Conservation (phyloP, 2,329 filamentous ascomycete genomes). For the Colletotrichum musicola region DNA sequence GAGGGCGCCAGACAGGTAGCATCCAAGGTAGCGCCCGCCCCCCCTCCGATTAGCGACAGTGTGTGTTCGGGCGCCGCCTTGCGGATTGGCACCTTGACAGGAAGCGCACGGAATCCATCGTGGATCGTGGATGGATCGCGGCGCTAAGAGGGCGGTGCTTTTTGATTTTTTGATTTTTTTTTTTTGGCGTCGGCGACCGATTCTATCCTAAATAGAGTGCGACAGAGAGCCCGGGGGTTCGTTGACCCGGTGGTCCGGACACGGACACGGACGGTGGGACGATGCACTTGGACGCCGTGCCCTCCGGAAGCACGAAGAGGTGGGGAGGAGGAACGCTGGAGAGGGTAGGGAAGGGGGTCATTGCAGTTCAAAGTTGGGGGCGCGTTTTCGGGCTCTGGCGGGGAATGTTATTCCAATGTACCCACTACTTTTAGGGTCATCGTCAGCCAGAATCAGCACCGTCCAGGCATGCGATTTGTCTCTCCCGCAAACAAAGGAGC, state of each 20-base stretch:
- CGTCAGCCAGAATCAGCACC: neutral
- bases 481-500: slow-evolving; percentile 20
- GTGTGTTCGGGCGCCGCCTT: slow-evolving; percentile 24
- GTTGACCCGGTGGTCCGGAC: neutral
- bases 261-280: slow-evolving; percentile 30
- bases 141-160: slow-evolving; percentile 13
- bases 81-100: slow-evolving; percentile 32
- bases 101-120: neutral
- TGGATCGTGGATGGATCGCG: neutral
- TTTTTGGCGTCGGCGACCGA: neutral
- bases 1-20: slow-evolving; percentile 17
- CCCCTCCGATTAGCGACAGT: slow-evolving; percentile 29
- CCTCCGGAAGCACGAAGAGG: slow-evolving; percentile 6
- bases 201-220: neutral
- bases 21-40: slow-evolving; percentile 32
- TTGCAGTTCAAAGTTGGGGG: neutral
- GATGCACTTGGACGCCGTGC: slow-evolving; percentile 14
- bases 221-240: too few relatives aligned
- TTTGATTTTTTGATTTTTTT: neutral
- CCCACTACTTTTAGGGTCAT: too few relatives aligned
- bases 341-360: too few relatives aligned
- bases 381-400: neutral
- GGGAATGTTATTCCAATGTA: neutral
- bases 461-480: slow-evolving; percentile 5
- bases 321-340: too few relatives aligned